These are phyloP conservation scores for Dictyostelium capitatum DNA, from an alignment of 78 protist species.

Conservation along the genomic window DNA sequence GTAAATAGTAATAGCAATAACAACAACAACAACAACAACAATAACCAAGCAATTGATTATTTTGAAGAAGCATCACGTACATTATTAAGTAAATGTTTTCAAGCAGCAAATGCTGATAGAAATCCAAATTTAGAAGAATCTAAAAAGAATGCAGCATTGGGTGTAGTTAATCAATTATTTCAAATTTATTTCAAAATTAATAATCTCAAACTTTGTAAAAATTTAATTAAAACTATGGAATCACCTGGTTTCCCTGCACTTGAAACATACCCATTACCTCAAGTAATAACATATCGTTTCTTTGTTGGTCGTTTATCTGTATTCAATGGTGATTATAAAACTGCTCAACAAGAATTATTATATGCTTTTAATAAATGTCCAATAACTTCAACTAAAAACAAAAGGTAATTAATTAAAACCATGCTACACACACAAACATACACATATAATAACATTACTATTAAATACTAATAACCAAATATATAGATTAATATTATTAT, in stretches of 20 bases:
- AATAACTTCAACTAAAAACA: slow-evolving; percentile 5
- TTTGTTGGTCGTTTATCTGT: slow-evolving; percentile 81
- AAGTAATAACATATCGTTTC: slow-evolving; percentile 74
- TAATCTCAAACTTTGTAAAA: slow-evolving; percentile 63
- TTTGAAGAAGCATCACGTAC: slow-evolving; percentile 69
- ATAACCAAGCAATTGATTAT: neutral
- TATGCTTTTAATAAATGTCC: slow-evolving; percentile 78
- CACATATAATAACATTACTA: neutral
- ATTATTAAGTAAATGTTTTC: slow-evolving; percentile 58
- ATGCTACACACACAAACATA: neutral
- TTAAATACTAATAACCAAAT: neutral
- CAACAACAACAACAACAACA: neutral
- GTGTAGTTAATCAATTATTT: slow-evolving; percentile 76
- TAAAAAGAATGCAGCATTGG: slow-evolving; percentile 72
- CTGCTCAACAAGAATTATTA: slow-evolving; percentile 67
- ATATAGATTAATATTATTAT: slow-evolving; percentile 58
- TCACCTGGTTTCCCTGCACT: slow-evolving; percentile 52
- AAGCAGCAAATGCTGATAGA: slow-evolving; percentile 51
- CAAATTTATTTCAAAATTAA: slow-evolving; percentile 80
- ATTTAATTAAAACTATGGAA: slow-evolving; percentile 59
- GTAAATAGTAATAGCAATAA: neutral
- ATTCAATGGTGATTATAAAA: slow-evolving; percentile 62
- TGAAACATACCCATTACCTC: slow-evolving; percentile 39
- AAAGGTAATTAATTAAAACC: neutral
- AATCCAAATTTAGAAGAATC: slow-evolving; percentile 35